Evolutionary conservation across 169 alveolate species (phyloP).

Genomic region (Babesia ovata): DNA sequence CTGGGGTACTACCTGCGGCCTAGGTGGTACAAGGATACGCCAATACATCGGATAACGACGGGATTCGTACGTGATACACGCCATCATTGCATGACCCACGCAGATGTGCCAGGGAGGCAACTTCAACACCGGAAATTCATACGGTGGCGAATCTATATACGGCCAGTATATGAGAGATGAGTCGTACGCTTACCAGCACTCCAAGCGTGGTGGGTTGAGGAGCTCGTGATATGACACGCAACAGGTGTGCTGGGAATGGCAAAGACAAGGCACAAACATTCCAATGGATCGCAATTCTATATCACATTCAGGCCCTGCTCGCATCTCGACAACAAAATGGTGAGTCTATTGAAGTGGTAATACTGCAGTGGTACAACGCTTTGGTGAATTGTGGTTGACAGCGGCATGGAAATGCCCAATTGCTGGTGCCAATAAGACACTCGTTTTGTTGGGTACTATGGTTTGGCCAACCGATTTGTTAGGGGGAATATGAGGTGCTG

Average conservation of each 20-base stretch:
- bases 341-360: neutral
- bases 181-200: constrained; percentile 75
- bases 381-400: too few relatives aligned
- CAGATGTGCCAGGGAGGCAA: constrained; percentile 89
- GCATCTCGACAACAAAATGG: constrained; percentile 91
- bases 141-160: constrained; percentile 85
- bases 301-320: constrained; percentile 92
- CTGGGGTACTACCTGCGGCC: constrained; percentile 84
- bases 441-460: too few relatives aligned
- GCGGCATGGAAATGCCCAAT: too few relatives aligned
- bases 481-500: too few relatives aligned
- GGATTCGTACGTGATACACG: constrained; percentile 69
- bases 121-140: constrained; percentile 83
- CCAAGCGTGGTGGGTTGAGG: constrained; percentile 73
- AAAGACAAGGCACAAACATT: constrained; percentile 78
- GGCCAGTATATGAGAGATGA: constrained; percentile 86
- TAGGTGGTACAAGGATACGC: constrained; percentile 83
- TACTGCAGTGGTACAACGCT: neutral
- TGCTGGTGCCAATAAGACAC: too few relatives aligned
- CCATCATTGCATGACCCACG: neutral
- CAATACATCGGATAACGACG: constrained; percentile 78
- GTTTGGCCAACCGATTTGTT: too few relatives aligned
- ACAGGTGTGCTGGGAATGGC: constrained; percentile 85
- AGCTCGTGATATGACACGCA: neutral
- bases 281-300: constrained; percentile 90